Evolutionary conservation across 2,329 filamentous ascomycete species (phyloP).

Genomic region (Sarocladiaceae sp.): DNA sequence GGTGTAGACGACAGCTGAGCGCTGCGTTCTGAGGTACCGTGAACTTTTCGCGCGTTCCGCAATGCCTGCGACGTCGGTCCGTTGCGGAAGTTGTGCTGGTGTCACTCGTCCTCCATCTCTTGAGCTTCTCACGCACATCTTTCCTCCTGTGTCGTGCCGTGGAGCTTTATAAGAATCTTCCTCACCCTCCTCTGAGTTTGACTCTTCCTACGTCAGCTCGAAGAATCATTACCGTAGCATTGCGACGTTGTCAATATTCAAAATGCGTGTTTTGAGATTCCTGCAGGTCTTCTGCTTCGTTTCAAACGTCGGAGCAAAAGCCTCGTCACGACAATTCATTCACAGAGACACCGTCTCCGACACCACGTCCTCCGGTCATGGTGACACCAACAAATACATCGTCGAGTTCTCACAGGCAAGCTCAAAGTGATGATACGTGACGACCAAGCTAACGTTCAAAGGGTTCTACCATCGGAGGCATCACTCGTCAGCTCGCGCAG

Average conservation of each 20-base stretch:
- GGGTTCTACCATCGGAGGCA: slow-evolving; percentile 12
- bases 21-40: background rate
- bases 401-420: slow-evolving; percentile 17
- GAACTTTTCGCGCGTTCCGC: background rate
- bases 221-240: background rate
- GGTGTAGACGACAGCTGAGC: slow-evolving; percentile 5
- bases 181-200: background rate
- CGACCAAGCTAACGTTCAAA: background rate
- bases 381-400: slow-evolving; percentile 20
- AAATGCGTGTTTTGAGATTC: slow-evolving; percentile 6
- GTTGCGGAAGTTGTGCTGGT: background rate
- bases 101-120: background rate
- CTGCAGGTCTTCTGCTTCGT: slow-evolving; percentile 2
- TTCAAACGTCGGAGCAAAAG: background rate
- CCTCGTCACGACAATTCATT: background rate
- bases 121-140: background rate
- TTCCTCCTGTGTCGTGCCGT: background rate
- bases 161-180: background rate
- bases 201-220: background rate
- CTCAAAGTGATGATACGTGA: background rate
- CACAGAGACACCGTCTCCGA: background rate
- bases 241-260: background rate
- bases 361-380: background rate
- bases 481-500: slow-evolving; percentile 20
- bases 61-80: slow-evolving; percentile 3